These are phyloP conservation scores for Pilatotrama ljubarskyi DNA, from an alignment of 768 basidiomycete species.

Conservation along the genomic window DNA sequence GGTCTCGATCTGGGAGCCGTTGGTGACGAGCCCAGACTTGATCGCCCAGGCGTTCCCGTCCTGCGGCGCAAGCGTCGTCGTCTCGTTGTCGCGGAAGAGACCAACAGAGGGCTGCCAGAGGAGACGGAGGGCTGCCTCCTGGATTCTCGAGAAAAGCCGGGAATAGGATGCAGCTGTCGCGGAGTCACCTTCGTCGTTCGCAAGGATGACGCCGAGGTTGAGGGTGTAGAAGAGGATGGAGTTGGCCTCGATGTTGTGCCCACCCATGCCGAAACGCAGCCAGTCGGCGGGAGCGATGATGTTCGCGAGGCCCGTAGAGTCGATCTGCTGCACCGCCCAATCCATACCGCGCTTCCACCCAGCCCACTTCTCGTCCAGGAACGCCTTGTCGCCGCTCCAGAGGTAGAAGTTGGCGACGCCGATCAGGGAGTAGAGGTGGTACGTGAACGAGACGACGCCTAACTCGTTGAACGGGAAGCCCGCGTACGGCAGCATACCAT, in stretches of 20 bases:
- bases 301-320: conserved; percentile 16
- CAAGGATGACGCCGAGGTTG: conserved; percentile 12
- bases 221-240: conserved; percentile 21
- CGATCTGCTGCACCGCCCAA: conserved; percentile 18
- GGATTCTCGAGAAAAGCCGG: conserved; percentile 8
- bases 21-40: conserved; percentile 19
- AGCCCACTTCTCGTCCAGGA: conserved; percentile 15
- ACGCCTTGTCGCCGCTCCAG: conserved; percentile 18
- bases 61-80: conserved; percentile 22
- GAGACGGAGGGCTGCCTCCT: conserved; percentile 12
- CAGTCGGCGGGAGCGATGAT: conserved; percentile 17
- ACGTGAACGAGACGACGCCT: conserved; percentile 17
- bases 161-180: neutral
- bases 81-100: conserved; percentile 23
- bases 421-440: conserved; percentile 21
- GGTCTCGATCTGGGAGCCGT: neutral
- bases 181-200: conserved; percentile 2
- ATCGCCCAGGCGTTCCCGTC: conserved; percentile 23
- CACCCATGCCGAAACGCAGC: conserved; percentile 22
- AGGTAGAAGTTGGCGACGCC: conserved; percentile 21
- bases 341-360: conserved; percentile 16
- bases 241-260: conserved; percentile 23
- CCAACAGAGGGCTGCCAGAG: conserved; percentile 20
- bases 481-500: conserved; percentile 14
- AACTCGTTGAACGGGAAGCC: conserved; percentile 15